phyloP scores from a whole-genome alignment of 257 asterid genomes.

The Petrea volubilis region DNA sequence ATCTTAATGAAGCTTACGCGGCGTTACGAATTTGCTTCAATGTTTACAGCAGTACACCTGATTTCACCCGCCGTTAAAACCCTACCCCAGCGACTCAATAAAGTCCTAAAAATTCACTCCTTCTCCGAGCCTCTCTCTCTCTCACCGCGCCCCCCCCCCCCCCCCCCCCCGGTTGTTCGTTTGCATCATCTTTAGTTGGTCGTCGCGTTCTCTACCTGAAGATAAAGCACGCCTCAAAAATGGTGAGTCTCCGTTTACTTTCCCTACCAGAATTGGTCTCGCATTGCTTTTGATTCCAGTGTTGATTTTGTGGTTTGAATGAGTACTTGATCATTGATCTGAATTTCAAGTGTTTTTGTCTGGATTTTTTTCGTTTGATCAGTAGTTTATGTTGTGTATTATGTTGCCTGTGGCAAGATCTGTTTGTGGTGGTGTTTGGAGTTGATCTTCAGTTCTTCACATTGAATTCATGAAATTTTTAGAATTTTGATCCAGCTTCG shows the following conservation, averaged over 20 bases:
- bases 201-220: conserved; percentile 25
- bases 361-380: not conserved
- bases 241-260: conserved; percentile 28
- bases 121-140: not conserved
- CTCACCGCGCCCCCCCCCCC: conserved; percentile 11
- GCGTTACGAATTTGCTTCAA: conserved; percentile 32
- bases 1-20: conserved; percentile 27
- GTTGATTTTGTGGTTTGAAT: not conserved
- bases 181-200: conserved; percentile 15
- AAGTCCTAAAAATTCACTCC: conserved; percentile 12
- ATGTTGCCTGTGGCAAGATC: conserved; percentile 1
- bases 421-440: conserved; percentile 12
- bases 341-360: not conserved
- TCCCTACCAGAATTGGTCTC: conserved; percentile 5
- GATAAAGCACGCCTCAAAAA: conserved; percentile 26
- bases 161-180: conserved; percentile 10
- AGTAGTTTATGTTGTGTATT: not conserved
- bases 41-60: not conserved
- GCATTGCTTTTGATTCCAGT: conserved; percentile 20
- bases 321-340: conserved; percentile 17
- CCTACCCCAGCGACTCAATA: conserved; percentile 23
- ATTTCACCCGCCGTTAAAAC: conserved; percentile 31
- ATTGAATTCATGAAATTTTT: not conserved
- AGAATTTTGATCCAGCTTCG: not conserved
- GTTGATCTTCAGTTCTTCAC: conserved; percentile 17